A percentile compares a stretch with the other conserved stretches of the same genome.
phyloP scores from a whole-genome alignment of 2,329 filamentous ascomycete species.

The Myriosclerotinia scirpicola region DNA sequence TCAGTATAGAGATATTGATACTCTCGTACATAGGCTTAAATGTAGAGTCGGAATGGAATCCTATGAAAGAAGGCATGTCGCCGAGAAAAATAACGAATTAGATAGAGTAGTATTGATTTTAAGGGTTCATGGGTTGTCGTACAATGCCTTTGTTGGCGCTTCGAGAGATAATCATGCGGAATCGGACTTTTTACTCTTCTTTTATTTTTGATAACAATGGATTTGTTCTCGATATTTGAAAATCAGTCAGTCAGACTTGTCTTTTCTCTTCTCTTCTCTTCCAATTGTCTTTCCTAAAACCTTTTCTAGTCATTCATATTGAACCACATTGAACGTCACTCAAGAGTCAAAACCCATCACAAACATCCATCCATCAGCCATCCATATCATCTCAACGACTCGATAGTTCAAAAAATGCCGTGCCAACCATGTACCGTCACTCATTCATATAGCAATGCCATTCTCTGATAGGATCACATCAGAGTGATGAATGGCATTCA shows the following conservation, averaged over 20 bases:
- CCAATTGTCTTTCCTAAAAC: neutral
- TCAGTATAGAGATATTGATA: no score
- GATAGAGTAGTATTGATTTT: neutral
- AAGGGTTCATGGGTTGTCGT: neutral
- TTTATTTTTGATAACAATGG: no score
- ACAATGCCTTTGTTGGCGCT: no score
- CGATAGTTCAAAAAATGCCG: constrained; percentile 6
- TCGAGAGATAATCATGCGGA: no score
- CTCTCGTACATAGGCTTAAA: constrained; percentile 9
- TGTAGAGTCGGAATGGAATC: neutral
- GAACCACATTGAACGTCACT: no score
- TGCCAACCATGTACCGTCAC: constrained; percentile 15
- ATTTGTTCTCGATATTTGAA: neutral
- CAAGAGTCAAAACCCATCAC: neutral
- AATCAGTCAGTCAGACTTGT: neutral
- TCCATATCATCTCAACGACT: constrained; percentile 7
- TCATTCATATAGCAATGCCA: neutral
- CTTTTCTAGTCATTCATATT: neutral
- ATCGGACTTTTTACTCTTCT: no score
- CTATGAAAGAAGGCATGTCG: neutral
- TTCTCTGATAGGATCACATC: constrained; percentile 12
- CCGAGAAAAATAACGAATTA: neutral
- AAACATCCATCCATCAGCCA: neutral
- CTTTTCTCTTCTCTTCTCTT: neutral
- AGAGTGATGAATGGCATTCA: constrained; percentile 5